Evolutionary conservation across 2,329 filamentous ascomycete species (phyloP).

Genomic region (Fusarium mundagurra): DNA sequence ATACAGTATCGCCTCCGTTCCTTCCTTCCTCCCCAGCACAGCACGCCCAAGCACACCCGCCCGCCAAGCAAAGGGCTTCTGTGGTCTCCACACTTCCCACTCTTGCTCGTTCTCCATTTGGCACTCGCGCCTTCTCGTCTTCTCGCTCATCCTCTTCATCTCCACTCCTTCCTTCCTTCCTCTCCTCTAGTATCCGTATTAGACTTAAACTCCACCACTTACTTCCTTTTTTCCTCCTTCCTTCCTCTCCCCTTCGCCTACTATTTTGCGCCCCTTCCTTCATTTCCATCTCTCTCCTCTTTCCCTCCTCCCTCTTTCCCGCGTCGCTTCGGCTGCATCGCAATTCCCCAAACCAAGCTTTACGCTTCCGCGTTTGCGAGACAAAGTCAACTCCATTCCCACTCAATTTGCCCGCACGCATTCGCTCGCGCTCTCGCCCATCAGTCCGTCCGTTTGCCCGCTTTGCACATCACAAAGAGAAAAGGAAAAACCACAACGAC

Average conservation of each 20-base stretch:
- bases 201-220: conserved; percentile 46
- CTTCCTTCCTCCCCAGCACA: conserved; percentile 23
- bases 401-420: conserved; percentile 27
- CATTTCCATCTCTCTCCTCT: conserved; percentile 44
- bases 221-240: conserved; percentile 42
- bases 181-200: conserved; percentile 41
- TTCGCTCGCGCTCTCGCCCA: conserved; percentile 17
- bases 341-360: conserved; percentile 5
- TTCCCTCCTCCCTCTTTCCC: conserved; percentile 41
- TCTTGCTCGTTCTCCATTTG: conserved; percentile 30
- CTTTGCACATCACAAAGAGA: conserved; percentile 25
- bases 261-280: conserved; percentile 44
- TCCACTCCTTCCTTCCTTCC: conserved; percentile 44
- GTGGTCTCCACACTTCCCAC: conserved; percentile 17
- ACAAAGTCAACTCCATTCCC: conserved; percentile 28
- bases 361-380: conserved; percentile 38
- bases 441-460: conserved; percentile 7
- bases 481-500: conserved; percentile 27
- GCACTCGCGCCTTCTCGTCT: conserved; percentile 24
- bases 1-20: conserved; percentile 35
- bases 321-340: conserved; percentile 41
- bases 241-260: conserved; percentile 39
- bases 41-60: conserved; percentile 35
- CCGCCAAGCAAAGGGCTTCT: conserved; percentile 34
- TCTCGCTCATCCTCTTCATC: not conserved